These are phyloP conservation scores for Lophiostoma macrostomum DNA, from an alignment of 495 filamentous ascomycete species.

Conservation along the genomic window DNA sequence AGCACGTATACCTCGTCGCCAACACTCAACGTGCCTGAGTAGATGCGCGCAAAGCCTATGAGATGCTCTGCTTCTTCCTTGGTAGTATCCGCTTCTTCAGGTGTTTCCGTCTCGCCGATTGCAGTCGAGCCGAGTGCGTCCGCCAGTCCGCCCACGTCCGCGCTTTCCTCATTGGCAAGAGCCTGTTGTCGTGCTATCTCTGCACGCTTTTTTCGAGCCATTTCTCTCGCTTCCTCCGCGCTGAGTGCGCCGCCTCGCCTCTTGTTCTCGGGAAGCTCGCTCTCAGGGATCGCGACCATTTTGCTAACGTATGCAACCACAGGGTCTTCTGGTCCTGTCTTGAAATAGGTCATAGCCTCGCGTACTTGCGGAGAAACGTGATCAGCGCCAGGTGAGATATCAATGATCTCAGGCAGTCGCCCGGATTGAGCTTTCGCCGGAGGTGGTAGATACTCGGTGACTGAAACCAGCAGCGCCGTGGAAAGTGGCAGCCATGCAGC, in stretches of 20 bases:
- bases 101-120: conserved; percentile 43
- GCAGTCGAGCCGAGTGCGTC: conserved; percentile 52
- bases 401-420: conserved; percentile 72
- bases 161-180: conserved; percentile 48
- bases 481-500: conserved; percentile 89
- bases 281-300: conserved; percentile 92
- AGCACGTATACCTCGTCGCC: conserved; percentile 90
- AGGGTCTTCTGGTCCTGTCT: conserved; percentile 63
- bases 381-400: conserved; percentile 73
- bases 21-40: conserved; percentile 83
- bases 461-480: conserved; percentile 86
- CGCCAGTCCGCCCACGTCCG: conserved; percentile 44
- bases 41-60: conserved; percentile 91
- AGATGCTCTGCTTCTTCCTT: conserved; percentile 62
- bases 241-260: conserved; percentile 65
- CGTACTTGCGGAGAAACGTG: conserved; percentile 65
- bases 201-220: conserved; percentile 82
- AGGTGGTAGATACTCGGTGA: conserved; percentile 88
- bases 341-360: conserved; percentile 78
- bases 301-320: conserved; percentile 97
- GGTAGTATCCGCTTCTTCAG: conserved; percentile 41
- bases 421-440: conserved; percentile 79
- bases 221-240: conserved; percentile 82
- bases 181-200: conserved; percentile 76
- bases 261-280: conserved; percentile 79